Base-by-base conservation (phyloP, 306 rosid genomes). In the Biancaea sappan region DNA sequence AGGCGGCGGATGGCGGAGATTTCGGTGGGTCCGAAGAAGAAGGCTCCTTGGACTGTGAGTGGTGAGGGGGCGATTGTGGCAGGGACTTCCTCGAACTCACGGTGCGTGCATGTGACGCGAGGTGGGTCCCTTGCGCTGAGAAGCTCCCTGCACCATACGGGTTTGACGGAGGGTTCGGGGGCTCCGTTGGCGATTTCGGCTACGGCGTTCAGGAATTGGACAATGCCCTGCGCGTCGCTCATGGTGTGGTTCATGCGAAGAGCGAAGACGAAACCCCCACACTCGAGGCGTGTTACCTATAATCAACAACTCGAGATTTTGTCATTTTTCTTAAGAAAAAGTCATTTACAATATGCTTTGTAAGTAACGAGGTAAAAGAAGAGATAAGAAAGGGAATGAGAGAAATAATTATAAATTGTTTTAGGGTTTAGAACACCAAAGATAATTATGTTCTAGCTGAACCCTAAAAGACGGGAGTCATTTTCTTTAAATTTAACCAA, bases 71-170 rank as follows among this genome's bases (percentile, higher is more conserved):
- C 16, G 1, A 24, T 9, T 28, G 21, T 32, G 1, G 56, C 58
- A 4, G 5, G 2, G 0, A 56, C 51, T 26, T 48, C 6, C 2
- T 74, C 84, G 12, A 16, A 80, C 65, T 74, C 76, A 1, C 1
- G 61, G 41, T 84, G 85, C n/a, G 48, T 69, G 80, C 58, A 56
- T 18, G 85, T 77, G 9, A 80, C 10, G 5, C 32, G 69, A 0
- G 85, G 87, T 5, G 78, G 83, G 1, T 63, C 41, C 53, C 87
- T 80, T 48, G 80, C 82, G 4, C 28, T 37, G 6, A 84, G 19
- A 5, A 84, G 46, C 6, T 80, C 82, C 6, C 87, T 77, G 6
- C 5, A 8, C 87, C 87, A 84, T 6, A 80, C 69, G 0, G 87
- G 85, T 52, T 1, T 4, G 32, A 56, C 32, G 21, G 87, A 84